phyloP scores from a whole-genome alignment of 1,284 basidiomycete species.

The Waitea zeae region DNA sequence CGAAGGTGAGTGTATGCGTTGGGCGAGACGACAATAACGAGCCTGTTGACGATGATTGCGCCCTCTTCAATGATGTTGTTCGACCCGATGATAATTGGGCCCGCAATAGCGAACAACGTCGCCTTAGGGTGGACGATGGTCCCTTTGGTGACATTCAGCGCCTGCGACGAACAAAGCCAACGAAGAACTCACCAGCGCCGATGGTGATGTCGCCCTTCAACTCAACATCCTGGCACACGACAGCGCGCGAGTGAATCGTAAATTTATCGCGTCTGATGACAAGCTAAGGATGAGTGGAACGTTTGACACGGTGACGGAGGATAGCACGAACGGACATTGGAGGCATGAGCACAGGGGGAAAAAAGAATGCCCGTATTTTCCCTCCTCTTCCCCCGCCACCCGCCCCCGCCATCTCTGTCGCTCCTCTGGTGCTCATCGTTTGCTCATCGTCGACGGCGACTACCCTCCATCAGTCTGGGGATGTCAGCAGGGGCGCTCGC shows the following conservation, averaged over 20 bases:
- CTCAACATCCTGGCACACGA: slow-evolving; percentile 79
- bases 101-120: slow-evolving; percentile 75
- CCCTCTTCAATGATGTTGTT: slow-evolving; percentile 88
- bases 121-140: slow-evolving; percentile 91
- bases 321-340: background rate
- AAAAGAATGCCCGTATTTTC: no score
- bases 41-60: slow-evolving; percentile 77
- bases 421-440: no score
- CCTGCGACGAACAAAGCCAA: background rate
- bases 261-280: slow-evolving; percentile 50
- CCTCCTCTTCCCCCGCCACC: no score
- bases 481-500: no score
- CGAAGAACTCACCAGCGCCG: slow-evolving; percentile 37
- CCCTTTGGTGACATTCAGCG: slow-evolving; percentile 18
- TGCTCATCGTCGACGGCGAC: no score
- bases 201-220: slow-evolving; percentile 86
- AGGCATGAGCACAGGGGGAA: no score
- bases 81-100: slow-evolving; percentile 74
- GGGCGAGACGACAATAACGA: slow-evolving; percentile 6
- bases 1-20: background rate
- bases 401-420: no score
- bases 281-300: background rate
- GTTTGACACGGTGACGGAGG: background rate
- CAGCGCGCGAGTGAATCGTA: slow-evolving; percentile 63
- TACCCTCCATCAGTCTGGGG: no score